phyloP scores from a whole-genome alignment of 306 rosid genomes.

The Geum urbanum region DNA sequence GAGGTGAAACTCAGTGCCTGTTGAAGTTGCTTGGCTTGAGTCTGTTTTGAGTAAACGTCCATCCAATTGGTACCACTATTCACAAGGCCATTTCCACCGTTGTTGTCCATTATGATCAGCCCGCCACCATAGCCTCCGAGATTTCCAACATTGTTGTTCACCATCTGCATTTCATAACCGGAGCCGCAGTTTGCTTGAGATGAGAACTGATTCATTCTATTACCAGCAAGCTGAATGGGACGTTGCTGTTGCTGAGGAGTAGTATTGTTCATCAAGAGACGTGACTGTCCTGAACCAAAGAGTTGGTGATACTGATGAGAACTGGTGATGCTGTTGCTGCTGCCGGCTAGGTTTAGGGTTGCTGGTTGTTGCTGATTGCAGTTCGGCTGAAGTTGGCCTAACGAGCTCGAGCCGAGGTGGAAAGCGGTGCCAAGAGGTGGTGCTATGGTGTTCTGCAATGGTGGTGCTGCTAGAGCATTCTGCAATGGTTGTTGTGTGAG shows the following conservation, averaged over 20 bases:
- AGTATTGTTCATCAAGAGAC: constrained; percentile 5
- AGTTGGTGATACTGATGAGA: neutral
- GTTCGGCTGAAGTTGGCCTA: constrained; percentile 5
- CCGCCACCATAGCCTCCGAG: neutral
- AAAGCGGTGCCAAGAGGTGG: neutral
- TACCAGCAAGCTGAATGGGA: constrained; percentile 7
- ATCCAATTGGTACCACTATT: constrained; percentile 13
- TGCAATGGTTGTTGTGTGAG: neutral
- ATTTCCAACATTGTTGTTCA: neutral
- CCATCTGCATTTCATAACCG: neutral
- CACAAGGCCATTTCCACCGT: neutral
- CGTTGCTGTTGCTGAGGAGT: constrained; percentile 11
- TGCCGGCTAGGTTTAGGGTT: neutral
- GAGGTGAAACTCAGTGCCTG: neutral
- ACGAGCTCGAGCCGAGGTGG: constrained; percentile 8
- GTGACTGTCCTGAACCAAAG: neutral
- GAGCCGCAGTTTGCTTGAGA: neutral
- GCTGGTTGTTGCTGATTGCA: neutral
- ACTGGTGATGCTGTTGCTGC: neutral
- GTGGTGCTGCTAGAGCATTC: neutral
- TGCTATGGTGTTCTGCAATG: no score
- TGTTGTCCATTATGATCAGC: neutral
- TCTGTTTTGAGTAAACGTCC: constrained; percentile 5
- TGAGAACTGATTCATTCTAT: neutral
- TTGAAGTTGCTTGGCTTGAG: neutral